Base-by-base conservation (phyloP, 2,329 filamentous ascomycete species). In the Neocucurbitaria cava region DNA sequence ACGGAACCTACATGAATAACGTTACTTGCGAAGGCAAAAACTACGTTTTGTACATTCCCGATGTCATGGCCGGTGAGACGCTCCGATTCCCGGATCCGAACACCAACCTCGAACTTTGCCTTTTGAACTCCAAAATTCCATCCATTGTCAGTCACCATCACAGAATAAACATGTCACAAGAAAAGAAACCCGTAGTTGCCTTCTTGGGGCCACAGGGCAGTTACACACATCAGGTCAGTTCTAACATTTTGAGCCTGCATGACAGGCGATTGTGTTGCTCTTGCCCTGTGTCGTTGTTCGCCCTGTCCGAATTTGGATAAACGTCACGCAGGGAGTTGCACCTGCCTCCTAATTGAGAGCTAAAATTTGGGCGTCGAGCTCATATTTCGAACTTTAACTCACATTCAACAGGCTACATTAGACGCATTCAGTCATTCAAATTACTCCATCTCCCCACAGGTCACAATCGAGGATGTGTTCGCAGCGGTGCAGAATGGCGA, bases 391-490 rank as follows among this genome's bases (percentile, higher is more conserved):
- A 21, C 21, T 21, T 23, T 39, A 7, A 23, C 11, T 46, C 51
- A 58, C 24, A 53, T 47, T 28, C 20, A 39, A 21, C 69, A 87
- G 83, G 84, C 85, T 33, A 78, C 85, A 3, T 77, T 86, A 49
- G 76, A 80, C 62, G 74, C 76, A 53, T 85, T 85, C 48, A 70
- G 77, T n/a, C 62, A 39, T 23, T 35, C 61, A 21, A 71, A 77
- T 11, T 20, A 35, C 53, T 67, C 67, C n/a, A 66, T 83, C 41
- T 58, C 67, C 1, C 77, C 82, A 3, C 73, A 76, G 47, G 66
- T 69, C 26, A 79, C 77, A 46, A 85, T 85, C 64, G 75, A 77
- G 64, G 91, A 95, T 71, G 87, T 96, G 65, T 96, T 97, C 75
- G 82, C 87, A 46, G 83, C 87, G 15, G 89, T 96, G 5, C 91